Evolutionary conservation across 2,329 filamentous ascomycete genomes (phyloP).

Genomic region (Botrytis paeoniae): DNA sequence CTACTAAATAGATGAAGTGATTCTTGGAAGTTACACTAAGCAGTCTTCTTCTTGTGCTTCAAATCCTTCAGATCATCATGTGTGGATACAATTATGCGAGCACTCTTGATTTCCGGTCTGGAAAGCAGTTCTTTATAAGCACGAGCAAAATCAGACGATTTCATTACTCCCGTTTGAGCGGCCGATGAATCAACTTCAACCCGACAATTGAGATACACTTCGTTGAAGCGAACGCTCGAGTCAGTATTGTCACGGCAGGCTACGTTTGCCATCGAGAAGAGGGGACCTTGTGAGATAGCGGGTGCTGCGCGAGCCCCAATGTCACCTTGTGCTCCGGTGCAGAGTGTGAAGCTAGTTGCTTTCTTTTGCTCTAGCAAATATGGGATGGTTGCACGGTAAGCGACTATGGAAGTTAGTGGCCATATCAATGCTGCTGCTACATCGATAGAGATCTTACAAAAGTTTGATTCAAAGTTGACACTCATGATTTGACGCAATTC

Average conservation of each 20-base stretch:
- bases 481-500: neutral
- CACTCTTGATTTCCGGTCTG: constrained; percentile 21
- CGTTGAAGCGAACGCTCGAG: constrained; percentile 42
- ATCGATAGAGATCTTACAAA: neutral
- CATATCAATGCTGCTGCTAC: neutral
- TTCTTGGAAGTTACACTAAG: neutral
- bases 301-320: constrained; percentile 28
- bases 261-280: constrained; percentile 39
- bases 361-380: constrained; percentile 38
- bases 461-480: neutral
- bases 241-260: constrained; percentile 35
- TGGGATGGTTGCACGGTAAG: constrained; percentile 32
- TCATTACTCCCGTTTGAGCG: constrained; percentile 20
- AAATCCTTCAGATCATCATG: constrained; percentile 20
- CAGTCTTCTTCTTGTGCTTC: constrained; percentile 19
- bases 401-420: neutral
- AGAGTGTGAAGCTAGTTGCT: constrained; percentile 38
- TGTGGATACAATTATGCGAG: constrained; percentile 21
- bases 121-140: constrained; percentile 27
- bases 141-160: constrained; percentile 28
- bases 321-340: constrained; percentile 37
- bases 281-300: constrained; percentile 40
- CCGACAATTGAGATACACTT: constrained; percentile 39
- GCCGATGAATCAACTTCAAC: constrained; percentile 35
- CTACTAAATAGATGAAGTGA: neutral